Percentiles rank a stretch among this genome's conserved stretches.
These are phyloP conservation scores for Nematocida major DNA, from an alignment of 371 early-diverging fungal species.

Conservation along the genomic window DNA sequence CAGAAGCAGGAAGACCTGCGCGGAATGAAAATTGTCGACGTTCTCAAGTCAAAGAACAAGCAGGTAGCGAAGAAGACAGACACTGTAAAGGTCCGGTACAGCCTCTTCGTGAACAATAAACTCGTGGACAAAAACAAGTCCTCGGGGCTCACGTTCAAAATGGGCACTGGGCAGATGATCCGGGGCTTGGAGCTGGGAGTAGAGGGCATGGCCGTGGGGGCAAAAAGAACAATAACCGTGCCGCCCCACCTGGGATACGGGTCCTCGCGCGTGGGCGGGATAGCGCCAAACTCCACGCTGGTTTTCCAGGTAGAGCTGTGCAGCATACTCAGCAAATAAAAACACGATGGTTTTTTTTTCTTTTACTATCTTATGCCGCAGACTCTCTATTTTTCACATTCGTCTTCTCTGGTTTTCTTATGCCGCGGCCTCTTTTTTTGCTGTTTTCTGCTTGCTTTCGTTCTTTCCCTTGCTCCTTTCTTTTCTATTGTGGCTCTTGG, in stretches of 20 bases:
- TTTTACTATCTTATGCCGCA: too few species aligned
- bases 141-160: constrained; percentile 51
- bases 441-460: too few species aligned
- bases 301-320: constrained; percentile 67
- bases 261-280: constrained; percentile 65
- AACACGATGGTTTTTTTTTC: too few species aligned
- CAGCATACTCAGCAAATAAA: constrained; percentile 19
- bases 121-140: constrained; percentile 30
- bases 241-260: constrained; percentile 70
- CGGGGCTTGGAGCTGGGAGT: constrained; percentile 75
- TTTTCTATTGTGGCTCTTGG: too few species aligned
- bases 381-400: too few species aligned
- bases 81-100: constrained; percentile 31
- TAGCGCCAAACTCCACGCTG: constrained; percentile 66
- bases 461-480: too few species aligned
- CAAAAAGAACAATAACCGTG: constrained; percentile 73
- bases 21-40: constrained; percentile 18
- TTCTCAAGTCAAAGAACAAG: constrained; percentile 4
- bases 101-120: constrained; percentile 10
- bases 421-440: too few species aligned
- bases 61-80: background rate
- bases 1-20: constrained; percentile 6
- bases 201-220: constrained; percentile 74
- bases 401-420: too few species aligned
- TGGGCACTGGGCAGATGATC: constrained; percentile 61